phyloP scores from a whole-genome alignment of 306 rosid species.

The Cicer chorassanicum region DNA sequence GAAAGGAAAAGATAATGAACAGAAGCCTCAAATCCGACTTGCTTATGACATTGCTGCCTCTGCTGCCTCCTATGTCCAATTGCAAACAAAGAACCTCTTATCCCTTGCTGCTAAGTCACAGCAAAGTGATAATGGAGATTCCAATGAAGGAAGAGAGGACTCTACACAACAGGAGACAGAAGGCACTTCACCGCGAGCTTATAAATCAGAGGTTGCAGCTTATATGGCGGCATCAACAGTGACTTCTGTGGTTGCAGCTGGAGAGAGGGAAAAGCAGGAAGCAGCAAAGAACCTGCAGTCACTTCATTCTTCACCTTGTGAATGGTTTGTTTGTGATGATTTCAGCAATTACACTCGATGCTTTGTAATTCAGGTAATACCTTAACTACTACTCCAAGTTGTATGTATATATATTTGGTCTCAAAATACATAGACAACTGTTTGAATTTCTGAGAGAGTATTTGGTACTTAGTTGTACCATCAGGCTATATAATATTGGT shows the following conservation, averaged over 20 bases:
- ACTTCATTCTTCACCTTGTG: constrained; percentile 87
- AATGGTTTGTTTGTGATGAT: constrained; percentile 95
- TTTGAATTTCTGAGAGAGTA: background rate
- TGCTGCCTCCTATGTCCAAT: constrained; percentile 81
- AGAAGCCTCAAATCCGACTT: constrained; percentile 52
- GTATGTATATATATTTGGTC: too few species aligned
- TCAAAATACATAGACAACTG: too few species aligned
- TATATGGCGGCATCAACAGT: constrained; percentile 85
- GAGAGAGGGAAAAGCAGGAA: constrained; percentile 78
- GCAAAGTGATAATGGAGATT: constrained; percentile 41
- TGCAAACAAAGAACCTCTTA: constrained; percentile 57
- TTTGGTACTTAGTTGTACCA: background rate
- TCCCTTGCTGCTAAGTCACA: constrained; percentile 51
- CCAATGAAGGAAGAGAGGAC: constrained; percentile 30
- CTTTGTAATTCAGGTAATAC: constrained; percentile 85
- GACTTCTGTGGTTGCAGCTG: constrained; percentile 89
- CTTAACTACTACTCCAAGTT: background rate
- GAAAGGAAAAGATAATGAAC: constrained; percentile 42
- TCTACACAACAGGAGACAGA: constrained; percentile 48
- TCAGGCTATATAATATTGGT: background rate
- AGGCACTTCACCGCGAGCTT: constrained; percentile 45
- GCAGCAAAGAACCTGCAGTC: constrained; percentile 85
- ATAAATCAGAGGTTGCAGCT: constrained; percentile 82
- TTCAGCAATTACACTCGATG: constrained; percentile 71
- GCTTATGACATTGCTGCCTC: constrained; percentile 91